phyloP scores from a whole-genome alignment of 1,139 yeast genomes.

The Nadsonia starkeyi-henricii region DNA sequence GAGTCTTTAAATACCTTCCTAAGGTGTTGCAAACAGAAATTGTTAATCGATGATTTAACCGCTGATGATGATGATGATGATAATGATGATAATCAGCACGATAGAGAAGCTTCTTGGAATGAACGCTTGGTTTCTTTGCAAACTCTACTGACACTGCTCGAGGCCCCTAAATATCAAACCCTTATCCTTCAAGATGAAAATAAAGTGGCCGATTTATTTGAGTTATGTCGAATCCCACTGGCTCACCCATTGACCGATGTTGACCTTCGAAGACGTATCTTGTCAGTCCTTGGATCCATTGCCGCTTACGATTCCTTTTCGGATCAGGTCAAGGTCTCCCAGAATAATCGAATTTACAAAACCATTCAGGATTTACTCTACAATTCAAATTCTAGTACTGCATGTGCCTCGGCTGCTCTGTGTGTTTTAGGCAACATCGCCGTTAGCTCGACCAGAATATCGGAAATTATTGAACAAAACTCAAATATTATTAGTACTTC shows the following conservation, averaged over 20 bases:
- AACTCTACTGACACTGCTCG: not conserved
- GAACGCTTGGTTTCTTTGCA: not conserved
- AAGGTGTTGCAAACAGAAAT: not conserved
- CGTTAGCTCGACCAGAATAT: conserved; percentile 8
- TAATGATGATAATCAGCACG: not conserved
- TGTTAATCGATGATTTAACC: not conserved
- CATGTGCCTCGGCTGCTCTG: conserved; percentile 12
- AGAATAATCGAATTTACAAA: conserved; percentile 3
- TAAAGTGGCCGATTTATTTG: not conserved
- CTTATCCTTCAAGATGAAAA: not conserved
- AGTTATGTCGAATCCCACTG: not conserved
- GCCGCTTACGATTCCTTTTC: conserved; percentile 9
- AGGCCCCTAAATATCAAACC: not conserved
- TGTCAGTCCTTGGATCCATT: conserved; percentile 7
- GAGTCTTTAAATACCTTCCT: not conserved
- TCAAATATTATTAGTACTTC: conserved; percentile 8
- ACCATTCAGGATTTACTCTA: not conserved
- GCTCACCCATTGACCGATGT: conserved; percentile 4
- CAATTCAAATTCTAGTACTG: conserved; percentile 1
- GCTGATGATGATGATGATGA: not conserved
- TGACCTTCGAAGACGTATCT: conserved; percentile 7
- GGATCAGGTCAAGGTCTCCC: conserved; percentile 1
- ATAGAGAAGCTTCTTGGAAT: not conserved
- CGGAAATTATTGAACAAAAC: conserved; percentile 6
- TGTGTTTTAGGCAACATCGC: conserved; percentile 15